A percentile compares a stretch with the other conserved stretches of the same genome.
phyloP scores from a whole-genome alignment of 164 flowering plant genomes.

The Berberis thunbergii region DNA sequence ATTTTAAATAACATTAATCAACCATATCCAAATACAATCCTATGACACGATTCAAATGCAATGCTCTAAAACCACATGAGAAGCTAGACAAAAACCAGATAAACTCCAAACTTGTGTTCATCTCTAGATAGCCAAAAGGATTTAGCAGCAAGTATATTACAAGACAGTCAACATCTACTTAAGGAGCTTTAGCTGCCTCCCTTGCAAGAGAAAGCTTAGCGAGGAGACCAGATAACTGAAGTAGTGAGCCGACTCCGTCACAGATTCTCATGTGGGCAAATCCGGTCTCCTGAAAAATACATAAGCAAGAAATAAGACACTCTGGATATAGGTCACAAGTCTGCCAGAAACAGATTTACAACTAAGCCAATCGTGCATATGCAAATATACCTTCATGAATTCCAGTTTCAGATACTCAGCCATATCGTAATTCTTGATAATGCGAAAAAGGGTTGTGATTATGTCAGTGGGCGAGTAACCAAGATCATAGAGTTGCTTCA shows the following conservation, averaged over 20 bases:
- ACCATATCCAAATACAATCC: too few relatives aligned
- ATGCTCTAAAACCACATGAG: too few relatives aligned
- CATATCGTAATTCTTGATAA: conserved; percentile 93
- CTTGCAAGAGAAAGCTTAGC: conserved; percentile 76
- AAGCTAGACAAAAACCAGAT: too few relatives aligned
- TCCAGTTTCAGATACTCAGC: conserved; percentile 92
- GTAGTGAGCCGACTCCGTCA: conserved; percentile 96
- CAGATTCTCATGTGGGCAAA: conserved; percentile 99
- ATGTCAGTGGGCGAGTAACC: conserved; percentile 99
- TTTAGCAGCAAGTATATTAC: too few relatives aligned
- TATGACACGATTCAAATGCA: too few relatives aligned
- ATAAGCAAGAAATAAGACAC: neutral
- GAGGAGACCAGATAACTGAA: conserved; percentile 83
- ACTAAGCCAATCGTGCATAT: neutral
- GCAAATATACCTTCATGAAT: conserved; percentile 68
- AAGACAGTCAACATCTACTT: conserved; percentile 4
- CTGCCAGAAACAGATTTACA: neutral
- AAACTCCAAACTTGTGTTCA: too few relatives aligned
- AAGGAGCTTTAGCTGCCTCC: conserved; percentile 80
- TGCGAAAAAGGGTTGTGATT: conserved; percentile 91
- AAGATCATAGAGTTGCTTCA: conserved; percentile 91
- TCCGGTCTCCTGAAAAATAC: conserved; percentile 75
- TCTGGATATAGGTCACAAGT: neutral
- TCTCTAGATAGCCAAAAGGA: too few relatives aligned
- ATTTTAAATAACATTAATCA: too few relatives aligned